phyloP scores from a whole-genome alignment of 1,139 yeast genomes.

The Wickerhamomyces sp. region DNA sequence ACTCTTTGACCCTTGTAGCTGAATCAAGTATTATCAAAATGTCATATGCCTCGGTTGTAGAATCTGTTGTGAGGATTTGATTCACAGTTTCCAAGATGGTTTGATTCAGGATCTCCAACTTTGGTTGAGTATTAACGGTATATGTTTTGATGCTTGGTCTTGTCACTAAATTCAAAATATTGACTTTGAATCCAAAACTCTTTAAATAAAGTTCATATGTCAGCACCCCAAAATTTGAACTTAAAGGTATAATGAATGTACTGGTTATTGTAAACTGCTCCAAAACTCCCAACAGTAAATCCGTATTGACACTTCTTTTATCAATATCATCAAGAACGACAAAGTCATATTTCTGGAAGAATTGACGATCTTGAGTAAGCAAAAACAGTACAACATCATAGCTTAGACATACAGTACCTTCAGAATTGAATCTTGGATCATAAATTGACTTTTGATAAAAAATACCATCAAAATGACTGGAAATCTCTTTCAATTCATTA shows the following conservation, averaged over 20 bases:
- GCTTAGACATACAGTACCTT: slow-evolving; percentile 3
- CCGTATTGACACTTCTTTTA: slow-evolving; percentile 7
- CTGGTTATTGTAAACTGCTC: background rate
- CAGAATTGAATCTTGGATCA: background rate
- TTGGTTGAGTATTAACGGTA: slow-evolving; percentile 1
- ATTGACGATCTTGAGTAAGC: background rate
- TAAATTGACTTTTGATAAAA: slow-evolving; percentile 1
- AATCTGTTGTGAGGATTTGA: slow-evolving; percentile 3
- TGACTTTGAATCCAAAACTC: slow-evolving; percentile 1
- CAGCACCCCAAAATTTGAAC: slow-evolving; percentile 2
- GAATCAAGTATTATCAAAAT: slow-evolving; percentile 6
- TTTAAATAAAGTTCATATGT: slow-evolving; percentile 3
- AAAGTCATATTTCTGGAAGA: slow-evolving; percentile 9
- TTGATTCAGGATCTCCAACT: background rate
- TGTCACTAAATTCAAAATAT: slow-evolving; percentile 2
- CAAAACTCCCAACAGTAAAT: slow-evolving; percentile 11
- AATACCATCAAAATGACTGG: background rate
- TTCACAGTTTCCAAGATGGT: slow-evolving; percentile 4
- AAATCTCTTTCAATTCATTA: background rate
- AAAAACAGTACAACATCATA: slow-evolving; percentile 4
- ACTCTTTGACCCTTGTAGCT: background rate
- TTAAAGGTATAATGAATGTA: slow-evolving; percentile 8
- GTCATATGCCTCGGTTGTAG: slow-evolving; percentile 7
- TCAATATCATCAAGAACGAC: slow-evolving; percentile 12
- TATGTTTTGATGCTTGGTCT: slow-evolving; percentile 4